Base-by-base conservation (phyloP, 345 rosid species). In the Ailanthus altissimus region DNA sequence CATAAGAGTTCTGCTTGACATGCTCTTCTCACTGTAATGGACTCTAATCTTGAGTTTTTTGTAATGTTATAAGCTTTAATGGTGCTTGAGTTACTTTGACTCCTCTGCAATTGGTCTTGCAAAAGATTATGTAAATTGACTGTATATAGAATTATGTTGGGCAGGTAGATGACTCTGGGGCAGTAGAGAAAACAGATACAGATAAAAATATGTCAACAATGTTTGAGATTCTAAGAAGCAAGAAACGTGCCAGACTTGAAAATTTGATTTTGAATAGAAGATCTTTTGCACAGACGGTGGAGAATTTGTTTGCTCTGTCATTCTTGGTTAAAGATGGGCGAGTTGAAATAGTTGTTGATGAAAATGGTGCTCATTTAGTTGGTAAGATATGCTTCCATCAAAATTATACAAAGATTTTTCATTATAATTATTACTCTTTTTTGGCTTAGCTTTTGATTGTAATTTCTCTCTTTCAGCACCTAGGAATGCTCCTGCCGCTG, bases 241-340 rank as follows among this genome's bases (percentile, higher is more conserved):
- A 84, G 79, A 92, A 82, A 77, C 81, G 74, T 8, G 94, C 81
- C 51, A 79, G 88, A 80, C 91, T 96, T 68, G 99, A 96, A 78
- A 85, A 65, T 81, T 78, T 96, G 87, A 84, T 93, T 25, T 77
- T 93, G 68, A 93, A 93, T 70, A 84, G 97, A 71, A 85, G 74
- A 21, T 96, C 93, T 50, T 93, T 96, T 88, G 94, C 98, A 12
- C 98, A 92, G 85, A 92, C 99, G 0, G 91, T 93, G 38, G 97
- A 96, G 82, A 96, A 93, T 80, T 79, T 93, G 74, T 96, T 96
- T 81, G 97, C 97, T 10, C 81, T 96, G 50, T 96, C 99, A 8
- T 93, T 93, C 86, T 83, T 96, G 47, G 89, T 89, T 60, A 96
- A 91, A 86, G 99, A 96, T 66, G 99, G 99, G 56, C 86, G 99